Base-by-base conservation (phyloP, 2,329 filamentous ascomycete genomes). In the Stemphylium vesicarium region DNA sequence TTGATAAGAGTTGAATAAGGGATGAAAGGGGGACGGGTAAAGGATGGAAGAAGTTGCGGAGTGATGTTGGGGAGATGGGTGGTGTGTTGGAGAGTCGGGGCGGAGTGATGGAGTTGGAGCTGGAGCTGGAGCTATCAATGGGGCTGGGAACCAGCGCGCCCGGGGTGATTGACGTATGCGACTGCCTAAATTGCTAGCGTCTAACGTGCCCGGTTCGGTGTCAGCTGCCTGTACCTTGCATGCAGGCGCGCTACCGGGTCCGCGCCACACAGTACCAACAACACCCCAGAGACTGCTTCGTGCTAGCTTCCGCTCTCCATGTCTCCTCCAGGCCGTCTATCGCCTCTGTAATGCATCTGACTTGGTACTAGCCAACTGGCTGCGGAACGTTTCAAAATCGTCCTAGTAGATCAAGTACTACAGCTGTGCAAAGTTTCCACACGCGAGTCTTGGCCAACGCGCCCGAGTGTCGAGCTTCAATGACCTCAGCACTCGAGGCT, bases 41-140 rank as follows among this genome's bases (percentile, higher is more conserved):
- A 33, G 50, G 46, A 50, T 54, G 53, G 51, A 60, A 52, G 57
- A 15, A 15, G 31, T 37, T n/a, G 45, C 13, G 9, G 31, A 38
- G 41, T 43, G 32, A 49, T 41, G 53, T 43, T 48, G 45, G 50
- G 45, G 38, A 48, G 53, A 57, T 48, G 56, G 53, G 39, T 33
- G n/a, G 46, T 42, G 46, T 33, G 29, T 41, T 29, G 26, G 26
- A 11, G 26, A 29, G 43, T 38, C 22, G 20, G 47, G 39, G 15
- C 9, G 9, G 42, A 35, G 42, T 18, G 41, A 45, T 5, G 62
- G 57, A 60, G 53, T 57, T 53, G 41, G 52, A 59, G 53, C 38
- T 48, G 40, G 60, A 53, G 43, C 40, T 45, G 60, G 39, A 52
- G 56, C 49, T 52, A 55, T 50, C 52, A 51, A 55, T 60, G 57